Base-by-base conservation (phyloP, 2,329 filamentous ascomycete genomes). In the Stemphylium vesicarium region DNA sequence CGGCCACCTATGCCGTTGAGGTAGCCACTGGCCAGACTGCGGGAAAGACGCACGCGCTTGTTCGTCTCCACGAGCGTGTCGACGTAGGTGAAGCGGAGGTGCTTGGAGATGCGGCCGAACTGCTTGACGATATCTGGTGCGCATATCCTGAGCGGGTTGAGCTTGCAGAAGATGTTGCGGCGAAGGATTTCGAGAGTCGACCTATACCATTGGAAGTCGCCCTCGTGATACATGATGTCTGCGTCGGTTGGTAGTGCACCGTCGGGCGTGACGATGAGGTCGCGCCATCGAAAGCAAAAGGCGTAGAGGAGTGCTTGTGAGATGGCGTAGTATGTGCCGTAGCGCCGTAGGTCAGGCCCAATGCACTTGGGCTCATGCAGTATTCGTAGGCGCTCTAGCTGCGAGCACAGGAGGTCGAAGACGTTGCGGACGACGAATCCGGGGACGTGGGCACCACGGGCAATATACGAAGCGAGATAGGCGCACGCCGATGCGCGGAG, bases 211-310 rank as follows among this genome's bases (percentile, higher is more conserved):
- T 84, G 82, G 37, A 96, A 85, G 53, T 96, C 90, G 62, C 89
- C 86, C 2, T 87, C 54, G 85, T 89, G 59, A 80, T 84, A 76
- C 85, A 89, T 53, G 85, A 83, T 57, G 77, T 80, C 56, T 32
- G 85, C 80, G 49, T 77, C 73, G 0, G 70, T 66, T 7, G 66
- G 63, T 12, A 64, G 53, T 2, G 51, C 53, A 9, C 82, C 77
- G 38, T 85, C 82, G 37, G 81, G 77, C 10, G 74, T 83, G 16
- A 85, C 80, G 51, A 91, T 89, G 41, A 99, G 82, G 69, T 98
- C 94, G 57, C 92, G 89, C 95, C 95, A 99, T 50, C 95, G 88
- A 81, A 99, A 99, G 80, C 95, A 99, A 77, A 96, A 97, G 55
- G 96, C 94, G 79, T 97, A 97, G 20, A 97, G 84, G 2, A 96